Conservation (phyloP, 2,329 filamentous ascomycete genomes). For the Fusarium pseudoanthophilum region DNA sequence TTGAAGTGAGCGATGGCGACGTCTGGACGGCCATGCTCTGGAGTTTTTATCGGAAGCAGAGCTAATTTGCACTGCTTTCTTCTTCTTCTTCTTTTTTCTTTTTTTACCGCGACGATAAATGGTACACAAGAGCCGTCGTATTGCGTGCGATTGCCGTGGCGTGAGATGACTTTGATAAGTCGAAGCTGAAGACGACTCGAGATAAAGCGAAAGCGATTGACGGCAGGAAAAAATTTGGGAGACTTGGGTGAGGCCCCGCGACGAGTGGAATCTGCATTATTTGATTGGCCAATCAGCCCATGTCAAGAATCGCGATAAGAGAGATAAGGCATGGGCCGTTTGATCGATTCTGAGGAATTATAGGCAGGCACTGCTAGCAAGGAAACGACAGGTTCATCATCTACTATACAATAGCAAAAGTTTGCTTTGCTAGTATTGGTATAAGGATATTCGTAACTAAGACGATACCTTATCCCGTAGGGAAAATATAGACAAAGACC, state of each 20-base stretch:
- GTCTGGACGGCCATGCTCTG: constrained; percentile 55
- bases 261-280: not conserved
- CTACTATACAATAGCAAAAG: not conserved
- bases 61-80: constrained; percentile 23
- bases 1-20: constrained; percentile 70
- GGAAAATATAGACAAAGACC: not conserved
- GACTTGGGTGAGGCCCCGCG: constrained; percentile 38
- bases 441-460: not conserved
- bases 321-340: constrained; percentile 23
- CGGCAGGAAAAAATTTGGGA: constrained; percentile 44
- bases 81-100: constrained; percentile 2
- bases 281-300: constrained; percentile 38
- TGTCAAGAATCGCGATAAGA: constrained; percentile 23
- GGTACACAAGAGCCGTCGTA: not conserved
- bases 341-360: not conserved
- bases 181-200: constrained; percentile 31
- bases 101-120: not conserved
- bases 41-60: constrained; percentile 18
- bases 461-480: not conserved
- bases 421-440: not conserved
- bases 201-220: constrained; percentile 11
- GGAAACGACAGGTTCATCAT: not conserved
- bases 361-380: not conserved
- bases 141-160: constrained; percentile 4
- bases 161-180: constrained; percentile 14